Evolutionary conservation across 1,284 basidiomycete genomes (phyloP), one percentile per base, ranked within the genome.

Genomic region (Malassezia sp.): DNA sequence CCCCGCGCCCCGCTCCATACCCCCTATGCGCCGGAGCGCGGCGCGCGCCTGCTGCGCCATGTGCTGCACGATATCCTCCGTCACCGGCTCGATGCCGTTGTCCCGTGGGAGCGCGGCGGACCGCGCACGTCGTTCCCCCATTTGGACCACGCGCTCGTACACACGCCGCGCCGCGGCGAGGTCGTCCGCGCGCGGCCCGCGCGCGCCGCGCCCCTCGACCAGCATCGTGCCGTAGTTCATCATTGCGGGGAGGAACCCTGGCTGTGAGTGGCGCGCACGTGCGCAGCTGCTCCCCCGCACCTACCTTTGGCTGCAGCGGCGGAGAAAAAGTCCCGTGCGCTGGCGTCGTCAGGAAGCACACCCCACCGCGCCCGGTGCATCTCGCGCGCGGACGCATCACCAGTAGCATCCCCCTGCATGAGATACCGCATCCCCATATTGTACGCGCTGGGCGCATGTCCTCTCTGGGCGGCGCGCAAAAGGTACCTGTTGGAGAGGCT

Each of bases 381-480:
- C 40, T 60, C 56, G 39, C 12, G 53, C 53, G 34, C 46, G 46
- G 46, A 51, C 43, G 9, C 50, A 45, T 21, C 37, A 35, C 12
- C 15, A 20, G 24, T 26, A 0, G 21, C 26, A 3, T 35, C 26
- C 11, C 29, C n/a, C n/a, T n/a, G 35, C 23, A 56, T 15, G 20
- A 63, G 57, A 42, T 60, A 60, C 40, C 57, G 52, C 11, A 55
- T 40, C 24, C 61, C 61, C 5, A 63, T 54, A 22, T 63, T 61
- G 37, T 61, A 60, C 44, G 57, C 54, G 47, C 56, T 57, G 21
- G 61, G 55, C n/a, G 54, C 55, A 36, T 63, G 59, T 5, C 61
- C 61, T 23, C 53, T 49, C 22, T 60, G 56, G 1, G 61, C 59
- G 1, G 61, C 61, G 3, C 49, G 51, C 24, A 59, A 45, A 49